Base-by-base conservation (phyloP, 2,329 filamentous ascomycete genomes). In the Raffaelea albimanens region DNA sequence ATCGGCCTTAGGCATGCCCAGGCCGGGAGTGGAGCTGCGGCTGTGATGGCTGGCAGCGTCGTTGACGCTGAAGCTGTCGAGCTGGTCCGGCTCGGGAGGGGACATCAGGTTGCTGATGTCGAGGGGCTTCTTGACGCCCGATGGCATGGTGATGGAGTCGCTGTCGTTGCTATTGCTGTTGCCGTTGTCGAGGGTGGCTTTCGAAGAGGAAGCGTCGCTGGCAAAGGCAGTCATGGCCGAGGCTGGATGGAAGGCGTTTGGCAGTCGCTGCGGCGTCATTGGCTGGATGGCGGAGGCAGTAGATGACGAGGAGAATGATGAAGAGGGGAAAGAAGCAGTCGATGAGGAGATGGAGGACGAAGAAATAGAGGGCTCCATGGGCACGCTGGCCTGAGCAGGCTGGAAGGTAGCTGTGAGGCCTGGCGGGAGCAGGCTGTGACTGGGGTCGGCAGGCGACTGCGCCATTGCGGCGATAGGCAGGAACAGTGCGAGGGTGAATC, bases 21-120 rank as follows among this genome's bases (percentile, higher is more conserved):
- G 59, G 45, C 19, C 19, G 29, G 40, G 13, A 8, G 19, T 48
- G 40, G 23, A 18, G 20, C 23, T 43, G 44, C 44, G 58, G 50
- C 53, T 51, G 57, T 21, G 54, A 49, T 43, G 47, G 45, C 52
- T 47, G 10, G 36, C 44, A 25, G 22, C n/a, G 49, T 22, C 52
- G 45, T 53, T 50, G 36, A 66, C 63, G 42, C 56, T 62, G 59
- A 80, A 82, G 55, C 62, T 76, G 53, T 82, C 77, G 36, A 67
- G 62, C 43, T 68, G 70, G 31, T 68, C 59, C n/a, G 67, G 66
- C 34, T 81, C 78, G 20, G 78, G 78, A 29, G 79, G 79, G 20
- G 79, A 82, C 72, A 82, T 80, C 49, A 82, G 65, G 51, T 67
- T 80, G 64, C 61, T 71, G 53, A 76, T 74, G 52, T 72, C 67